A percentile compares a stretch with the other conserved stretches of the same genome.
Evolutionary conservation across 2,329 filamentous ascomycete genomes (phyloP).

Genomic region (Septoria linicola): DNA sequence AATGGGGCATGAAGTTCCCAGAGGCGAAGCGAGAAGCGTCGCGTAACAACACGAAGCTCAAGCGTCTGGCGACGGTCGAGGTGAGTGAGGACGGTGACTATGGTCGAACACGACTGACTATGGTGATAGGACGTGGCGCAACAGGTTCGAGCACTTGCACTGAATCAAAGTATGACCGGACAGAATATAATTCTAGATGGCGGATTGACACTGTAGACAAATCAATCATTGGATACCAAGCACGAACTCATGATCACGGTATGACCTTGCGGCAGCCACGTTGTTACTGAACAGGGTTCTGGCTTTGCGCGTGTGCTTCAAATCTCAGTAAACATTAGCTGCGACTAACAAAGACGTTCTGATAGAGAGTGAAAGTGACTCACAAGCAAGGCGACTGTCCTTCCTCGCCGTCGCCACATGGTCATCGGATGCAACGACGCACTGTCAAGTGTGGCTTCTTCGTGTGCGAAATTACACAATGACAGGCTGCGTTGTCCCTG

Average conservation of each 20-base stretch:
- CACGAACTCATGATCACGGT: conserved; percentile 1
- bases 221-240: background rate
- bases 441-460: conserved; percentile 3
- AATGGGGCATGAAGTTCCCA: conserved; percentile 51
- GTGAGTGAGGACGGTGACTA: conserved; percentile 23
- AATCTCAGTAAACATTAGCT: background rate
- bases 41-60: conserved; percentile 46
- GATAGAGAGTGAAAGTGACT: background rate
- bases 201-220: conserved; percentile 21
- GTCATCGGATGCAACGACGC: conserved; percentile 2
- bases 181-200: conserved; percentile 55
- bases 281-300: background rate
- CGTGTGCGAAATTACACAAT: conserved; percentile 6
- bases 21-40: conserved; percentile 47
- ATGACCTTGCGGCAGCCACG: too few relatives aligned
- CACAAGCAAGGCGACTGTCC: conserved; percentile 9
- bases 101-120: conserved; percentile 7
- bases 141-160: conserved; percentile 53
- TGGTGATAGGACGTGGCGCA: conserved; percentile 51
- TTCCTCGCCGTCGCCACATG: conserved; percentile 15
- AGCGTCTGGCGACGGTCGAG: conserved; percentile 57
- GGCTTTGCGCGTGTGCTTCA: background rate
- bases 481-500: background rate
- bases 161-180: conserved; percentile 53
- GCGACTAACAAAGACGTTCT: background rate